A percentile compares a stretch with the other conserved stretches of the same genome.
Conservation (phyloP, 768 basidiomycete genomes). For the Auricularia sp. region DNA sequence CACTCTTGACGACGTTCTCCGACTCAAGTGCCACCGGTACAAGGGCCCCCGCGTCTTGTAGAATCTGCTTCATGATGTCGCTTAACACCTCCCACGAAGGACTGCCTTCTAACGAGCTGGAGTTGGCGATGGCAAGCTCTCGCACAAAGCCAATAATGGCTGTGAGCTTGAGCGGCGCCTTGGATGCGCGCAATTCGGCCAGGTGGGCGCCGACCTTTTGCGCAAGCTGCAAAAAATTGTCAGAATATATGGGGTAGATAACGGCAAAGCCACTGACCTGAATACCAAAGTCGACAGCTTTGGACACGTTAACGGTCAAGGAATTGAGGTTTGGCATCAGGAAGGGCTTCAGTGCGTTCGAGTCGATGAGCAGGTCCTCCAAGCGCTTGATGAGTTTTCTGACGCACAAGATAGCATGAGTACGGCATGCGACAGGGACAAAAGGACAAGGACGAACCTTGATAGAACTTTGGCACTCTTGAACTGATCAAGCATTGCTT, state of each 20-base stretch:
- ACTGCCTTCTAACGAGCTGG: constrained; percentile 52
- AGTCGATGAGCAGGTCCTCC: constrained; percentile 67
- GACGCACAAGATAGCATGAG: background rate
- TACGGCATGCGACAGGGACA: background rate
- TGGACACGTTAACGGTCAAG: constrained; percentile 62
- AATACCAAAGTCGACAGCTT: constrained; percentile 85
- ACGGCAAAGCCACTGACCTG: constrained; percentile 40
- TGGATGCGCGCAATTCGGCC: constrained; percentile 68
- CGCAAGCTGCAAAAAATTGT: constrained; percentile 49
- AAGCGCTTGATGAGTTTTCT: constrained; percentile 85
- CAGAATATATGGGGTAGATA: background rate
- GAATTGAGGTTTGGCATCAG: constrained; percentile 65
- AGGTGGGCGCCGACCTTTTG: constrained; percentile 82
- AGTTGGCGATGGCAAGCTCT: constrained; percentile 62
- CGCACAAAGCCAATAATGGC: constrained; percentile 62
- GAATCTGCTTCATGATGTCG: constrained; percentile 56
- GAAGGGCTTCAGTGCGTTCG: constrained; percentile 59
- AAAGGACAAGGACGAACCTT: constrained; percentile 38
- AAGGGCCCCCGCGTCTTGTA: constrained; percentile 59
- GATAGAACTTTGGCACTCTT: constrained; percentile 72
- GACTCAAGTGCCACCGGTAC: constrained; percentile 62
- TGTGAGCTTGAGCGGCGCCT: constrained; percentile 66
- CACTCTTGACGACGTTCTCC: constrained; percentile 74
- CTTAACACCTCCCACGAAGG: constrained; percentile 74
- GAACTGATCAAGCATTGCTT: constrained; percentile 72